A percentile compares a stretch with the other conserved stretches of the same genome.
These are phyloP conservation scores for Luvunga scandens DNA, from an alignment of 345 rosid species.

Conservation along the genomic window DNA sequence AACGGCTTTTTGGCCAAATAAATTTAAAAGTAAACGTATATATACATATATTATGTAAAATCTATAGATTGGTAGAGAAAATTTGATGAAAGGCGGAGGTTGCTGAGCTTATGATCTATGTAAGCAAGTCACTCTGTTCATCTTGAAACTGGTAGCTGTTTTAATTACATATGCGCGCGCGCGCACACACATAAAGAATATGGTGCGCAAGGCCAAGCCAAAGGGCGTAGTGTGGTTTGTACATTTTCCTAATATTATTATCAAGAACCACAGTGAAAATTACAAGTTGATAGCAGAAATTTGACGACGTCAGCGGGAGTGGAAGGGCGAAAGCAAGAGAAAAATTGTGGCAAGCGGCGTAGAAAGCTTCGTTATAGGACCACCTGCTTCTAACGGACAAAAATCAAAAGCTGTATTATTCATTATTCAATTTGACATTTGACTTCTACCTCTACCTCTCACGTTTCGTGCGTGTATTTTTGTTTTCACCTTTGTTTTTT, in stretches of 20 bases:
- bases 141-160: background rate
- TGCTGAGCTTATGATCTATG: background rate
- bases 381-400: conserved; percentile 54
- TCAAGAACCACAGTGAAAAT: background rate
- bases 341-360: conserved; percentile 48
- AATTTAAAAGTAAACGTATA: too few relatives aligned
- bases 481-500: too few relatives aligned
- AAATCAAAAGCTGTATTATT: conserved; percentile 24
- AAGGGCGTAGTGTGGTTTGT: background rate
- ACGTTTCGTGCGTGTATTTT: conserved; percentile 5
- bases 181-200: too few relatives aligned
- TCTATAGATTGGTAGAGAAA: background rate
- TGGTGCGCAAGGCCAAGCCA: too few relatives aligned
- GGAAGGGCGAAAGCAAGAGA: background rate
- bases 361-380: conserved; percentile 40
- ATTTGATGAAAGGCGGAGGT: conserved; percentile 32
- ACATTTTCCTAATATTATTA: too few relatives aligned
- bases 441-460: conserved; percentile 29
- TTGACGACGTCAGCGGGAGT: conserved; percentile 21
- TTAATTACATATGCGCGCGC: too few relatives aligned
- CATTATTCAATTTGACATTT: background rate
- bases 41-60: too few relatives aligned
- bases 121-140: background rate
- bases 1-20: background rate
- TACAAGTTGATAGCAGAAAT: background rate